Conservation (phyloP, 192 early-diverging fungal species). For the Podila verticillata region DNA sequence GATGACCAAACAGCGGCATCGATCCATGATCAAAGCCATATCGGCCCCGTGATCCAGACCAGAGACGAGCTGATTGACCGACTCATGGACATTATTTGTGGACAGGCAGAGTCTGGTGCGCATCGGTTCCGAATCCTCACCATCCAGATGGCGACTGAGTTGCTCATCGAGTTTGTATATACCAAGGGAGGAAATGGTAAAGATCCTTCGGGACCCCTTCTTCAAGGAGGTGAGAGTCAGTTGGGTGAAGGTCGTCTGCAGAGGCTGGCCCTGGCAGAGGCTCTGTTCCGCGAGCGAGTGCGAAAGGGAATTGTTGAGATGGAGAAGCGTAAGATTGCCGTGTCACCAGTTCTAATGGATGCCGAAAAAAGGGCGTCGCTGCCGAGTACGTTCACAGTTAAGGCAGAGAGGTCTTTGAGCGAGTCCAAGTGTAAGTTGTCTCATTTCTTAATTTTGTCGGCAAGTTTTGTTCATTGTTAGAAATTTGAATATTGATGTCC, state of each 20-base stretch:
- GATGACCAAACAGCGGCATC: not conserved
- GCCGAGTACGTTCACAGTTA: conserved; percentile 21
- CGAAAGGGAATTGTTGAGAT: conserved; percentile 25
- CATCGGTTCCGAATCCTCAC: conserved; percentile 36
- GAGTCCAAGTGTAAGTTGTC: conserved; percentile 44
- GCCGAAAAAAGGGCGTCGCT: not conserved
- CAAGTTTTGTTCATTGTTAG: too few species aligned
- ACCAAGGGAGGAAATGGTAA: conserved; percentile 27
- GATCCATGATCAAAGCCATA: conserved; percentile 10
- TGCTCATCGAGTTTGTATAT: conserved; percentile 52
- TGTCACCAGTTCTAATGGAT: not conserved
- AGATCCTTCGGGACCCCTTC: conserved; percentile 2
- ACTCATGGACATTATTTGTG: conserved; percentile 34
- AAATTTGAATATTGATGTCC: too few species aligned
- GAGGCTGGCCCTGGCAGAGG: conserved; percentile 27
- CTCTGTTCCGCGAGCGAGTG: conserved; percentile 21
- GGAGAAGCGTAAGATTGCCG: conserved; percentile 24
- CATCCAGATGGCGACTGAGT: conserved; percentile 50
- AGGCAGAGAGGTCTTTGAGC: conserved; percentile 29
- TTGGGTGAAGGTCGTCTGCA: conserved; percentile 27
- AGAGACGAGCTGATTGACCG: conserved; percentile 31
- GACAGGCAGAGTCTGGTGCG: conserved; percentile 33
- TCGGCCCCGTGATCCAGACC: conserved; percentile 16
- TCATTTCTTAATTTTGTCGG: not conserved
- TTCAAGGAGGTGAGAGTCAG: conserved; percentile 19